phyloP scores from a whole-genome alignment of 2,329 filamentous ascomycete genomes.

The Xylariaceae sp. region DNA sequence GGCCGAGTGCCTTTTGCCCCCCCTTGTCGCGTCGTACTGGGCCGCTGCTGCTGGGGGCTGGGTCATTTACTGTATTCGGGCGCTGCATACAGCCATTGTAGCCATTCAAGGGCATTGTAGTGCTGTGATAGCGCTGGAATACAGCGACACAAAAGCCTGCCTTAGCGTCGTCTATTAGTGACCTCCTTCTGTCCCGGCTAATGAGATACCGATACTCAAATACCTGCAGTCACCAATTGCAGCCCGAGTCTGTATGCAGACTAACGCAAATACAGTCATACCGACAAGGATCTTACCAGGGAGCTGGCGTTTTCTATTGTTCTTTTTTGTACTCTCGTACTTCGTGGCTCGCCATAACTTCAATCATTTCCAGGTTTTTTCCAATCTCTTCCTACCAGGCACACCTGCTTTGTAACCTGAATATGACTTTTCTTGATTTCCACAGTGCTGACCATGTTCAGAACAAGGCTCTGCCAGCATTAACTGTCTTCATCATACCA shows the following conservation, averaged over 20 bases:
- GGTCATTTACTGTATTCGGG: background rate
- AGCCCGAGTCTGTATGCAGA: background rate
- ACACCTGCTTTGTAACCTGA: too few relatives aligned
- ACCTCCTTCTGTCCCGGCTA: constrained; percentile 10
- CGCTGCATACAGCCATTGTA: background rate
- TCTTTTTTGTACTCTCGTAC: too few relatives aligned
- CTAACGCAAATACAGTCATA: constrained; percentile 10
- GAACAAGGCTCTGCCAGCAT: background rate
- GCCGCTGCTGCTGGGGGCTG: background rate
- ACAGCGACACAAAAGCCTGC: too few relatives aligned
- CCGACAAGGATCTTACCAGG: background rate
- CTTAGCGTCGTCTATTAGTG: too few relatives aligned
- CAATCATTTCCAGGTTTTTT: too few relatives aligned
- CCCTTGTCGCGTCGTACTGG: too few relatives aligned
- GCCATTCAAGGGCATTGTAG: background rate
- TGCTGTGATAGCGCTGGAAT: too few relatives aligned
- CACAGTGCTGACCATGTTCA: background rate
- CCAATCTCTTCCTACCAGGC: too few relatives aligned
- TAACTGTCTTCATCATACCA: background rate
- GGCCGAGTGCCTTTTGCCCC: too few relatives aligned
- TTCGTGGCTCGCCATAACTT: too few relatives aligned
- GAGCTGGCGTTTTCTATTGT: background rate
- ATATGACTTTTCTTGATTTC: background rate
- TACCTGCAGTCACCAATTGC: constrained; percentile 4
- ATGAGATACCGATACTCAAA: constrained; percentile 17